Base-by-base conservation (phyloP, 1,284 basidiomycete genomes). In the Sporisorium graminicola region DNA sequence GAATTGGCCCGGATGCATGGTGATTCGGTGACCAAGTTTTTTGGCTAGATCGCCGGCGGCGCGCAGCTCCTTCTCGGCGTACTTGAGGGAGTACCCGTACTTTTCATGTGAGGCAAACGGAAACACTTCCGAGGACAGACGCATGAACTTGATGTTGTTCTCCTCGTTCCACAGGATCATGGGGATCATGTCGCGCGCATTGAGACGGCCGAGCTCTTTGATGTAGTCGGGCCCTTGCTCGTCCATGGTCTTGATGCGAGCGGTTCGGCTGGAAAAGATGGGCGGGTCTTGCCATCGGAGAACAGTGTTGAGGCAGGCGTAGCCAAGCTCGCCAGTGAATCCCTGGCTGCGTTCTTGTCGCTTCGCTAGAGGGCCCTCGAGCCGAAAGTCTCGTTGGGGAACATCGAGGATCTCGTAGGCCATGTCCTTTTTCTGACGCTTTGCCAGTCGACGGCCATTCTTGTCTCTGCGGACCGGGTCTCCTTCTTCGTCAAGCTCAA, bases 301-400 rank as follows among this genome's bases (percentile, higher is more conserved):
- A 26, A 95, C 88, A 0, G 93, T 94, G 82, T 95, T 95, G 51
- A 95, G 86, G 81, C 93, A 95, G 0, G 94, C 93, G 81, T 94
- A 92, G 12, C 90, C 90, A 88, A 65, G 51, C 24, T 70, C 46
- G 42, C 67, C 44, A n/a, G 35, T 58, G 61, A 77, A 82, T 26
- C 79, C 77, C n/a, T 73, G 49, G 26, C 42, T 42, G 20, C 54
- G 69, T 47, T 78, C 78, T 29, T 67, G 61, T 5, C 68, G 55
- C 33, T 62, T 65, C 24, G 65, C 76, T 13, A 65, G 50, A 8
- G 72, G 76, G 1, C 78, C 79, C 58, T 81, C 80, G 8, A 65
- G 44, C 8, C 73, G 57, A n/a, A 81, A 81, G n/a, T 81, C 76
- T 13, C 80, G 76, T 16, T 58, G 46, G 4, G 64, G 63, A 0